phyloP scores from a whole-genome alignment of 495 filamentous ascomycete genomes.

The Neurospora intermedia region DNA sequence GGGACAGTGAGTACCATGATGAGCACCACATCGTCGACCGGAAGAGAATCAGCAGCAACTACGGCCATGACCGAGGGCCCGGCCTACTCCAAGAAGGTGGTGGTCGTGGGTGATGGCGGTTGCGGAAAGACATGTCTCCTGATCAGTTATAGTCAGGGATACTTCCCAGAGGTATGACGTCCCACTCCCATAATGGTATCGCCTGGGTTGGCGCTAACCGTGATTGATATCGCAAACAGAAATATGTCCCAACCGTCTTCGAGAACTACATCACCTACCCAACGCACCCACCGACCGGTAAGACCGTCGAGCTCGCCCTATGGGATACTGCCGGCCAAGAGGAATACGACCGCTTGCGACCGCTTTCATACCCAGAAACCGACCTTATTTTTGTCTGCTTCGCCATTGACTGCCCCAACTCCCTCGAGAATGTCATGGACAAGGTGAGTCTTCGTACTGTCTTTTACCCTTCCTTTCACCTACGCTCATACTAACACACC shows the following conservation, averaged over 20 bases:
- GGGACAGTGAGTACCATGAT: constrained; percentile 70
- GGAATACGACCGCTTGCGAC: constrained; percentile 92
- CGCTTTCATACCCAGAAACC: constrained; percentile 94
- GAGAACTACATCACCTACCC: constrained; percentile 99
- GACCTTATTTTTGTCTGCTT: constrained; percentile 98
- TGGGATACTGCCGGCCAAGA: constrained; percentile 99
- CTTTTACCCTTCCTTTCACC: background rate
- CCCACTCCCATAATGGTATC: background rate
- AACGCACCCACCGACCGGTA: constrained; percentile 71
- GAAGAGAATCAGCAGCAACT: constrained; percentile 54
- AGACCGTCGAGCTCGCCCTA: constrained; percentile 88
- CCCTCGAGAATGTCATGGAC: constrained; percentile 95
- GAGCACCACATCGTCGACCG: constrained; percentile 51
- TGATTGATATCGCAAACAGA: constrained; percentile 39
- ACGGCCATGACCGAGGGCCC: constrained; percentile 84
- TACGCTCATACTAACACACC: constrained; percentile 7
- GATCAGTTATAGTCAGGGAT: constrained; percentile 96
- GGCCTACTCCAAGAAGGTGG: constrained; percentile 95
- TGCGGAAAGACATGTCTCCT: constrained; percentile 98
- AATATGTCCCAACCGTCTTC: constrained; percentile 99
- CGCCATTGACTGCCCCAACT: constrained; percentile 97
- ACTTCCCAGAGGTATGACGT: constrained; percentile 83
- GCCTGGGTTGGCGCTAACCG: background rate
- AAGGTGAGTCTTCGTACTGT: constrained; percentile 51
- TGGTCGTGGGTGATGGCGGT: constrained; percentile 94